phyloP scores from a whole-genome alignment of 2,329 filamentous ascomycete genomes.

The Talaromyces islandicus region DNA sequence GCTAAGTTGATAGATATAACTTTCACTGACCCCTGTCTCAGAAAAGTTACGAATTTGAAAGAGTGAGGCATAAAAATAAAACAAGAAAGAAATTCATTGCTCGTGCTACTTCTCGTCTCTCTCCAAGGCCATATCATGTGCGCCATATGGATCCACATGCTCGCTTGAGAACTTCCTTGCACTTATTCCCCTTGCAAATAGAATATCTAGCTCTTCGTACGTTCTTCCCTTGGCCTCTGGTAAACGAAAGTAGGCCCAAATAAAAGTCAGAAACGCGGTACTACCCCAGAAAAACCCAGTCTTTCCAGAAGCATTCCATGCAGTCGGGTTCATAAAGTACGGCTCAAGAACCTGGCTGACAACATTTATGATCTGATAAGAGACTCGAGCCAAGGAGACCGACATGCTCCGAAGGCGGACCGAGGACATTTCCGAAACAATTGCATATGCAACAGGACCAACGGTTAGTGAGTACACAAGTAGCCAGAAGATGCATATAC shows the following conservation, averaged over 20 bases:
- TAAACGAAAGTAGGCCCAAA: constrained; percentile 10
- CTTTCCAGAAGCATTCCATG: constrained; percentile 22
- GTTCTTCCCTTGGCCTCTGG: constrained; percentile 32
- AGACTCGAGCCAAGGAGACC: constrained; percentile 35
- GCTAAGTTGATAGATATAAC: neutral
- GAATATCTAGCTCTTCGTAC: constrained; percentile 34
- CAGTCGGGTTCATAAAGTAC: constrained; percentile 33
- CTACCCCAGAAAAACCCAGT: constrained; percentile 24
- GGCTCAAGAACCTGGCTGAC: constrained; percentile 36
- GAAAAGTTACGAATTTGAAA: neutral
- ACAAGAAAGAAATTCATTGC: neutral
- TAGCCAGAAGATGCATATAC: constrained; percentile 32
- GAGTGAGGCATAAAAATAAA: neutral
- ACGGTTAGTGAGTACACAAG: constrained; percentile 37
- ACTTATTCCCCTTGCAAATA: constrained; percentile 61
- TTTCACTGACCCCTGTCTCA: neutral
- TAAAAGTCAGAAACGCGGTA: constrained; percentile 10
- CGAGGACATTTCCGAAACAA: constrained; percentile 43
- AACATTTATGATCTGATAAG: constrained; percentile 34
- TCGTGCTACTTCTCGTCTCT: constrained; percentile 2
- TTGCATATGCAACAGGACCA: constrained; percentile 39
- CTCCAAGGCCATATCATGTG: constrained; percentile 17
- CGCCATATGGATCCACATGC: constrained; percentile 50
- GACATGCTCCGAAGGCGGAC: constrained; percentile 41
- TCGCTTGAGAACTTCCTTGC: constrained; percentile 66